Conservation (phyloP, 2,329 filamentous ascomycete genomes). For the Aspergillus pseudoviridinutans region DNA sequence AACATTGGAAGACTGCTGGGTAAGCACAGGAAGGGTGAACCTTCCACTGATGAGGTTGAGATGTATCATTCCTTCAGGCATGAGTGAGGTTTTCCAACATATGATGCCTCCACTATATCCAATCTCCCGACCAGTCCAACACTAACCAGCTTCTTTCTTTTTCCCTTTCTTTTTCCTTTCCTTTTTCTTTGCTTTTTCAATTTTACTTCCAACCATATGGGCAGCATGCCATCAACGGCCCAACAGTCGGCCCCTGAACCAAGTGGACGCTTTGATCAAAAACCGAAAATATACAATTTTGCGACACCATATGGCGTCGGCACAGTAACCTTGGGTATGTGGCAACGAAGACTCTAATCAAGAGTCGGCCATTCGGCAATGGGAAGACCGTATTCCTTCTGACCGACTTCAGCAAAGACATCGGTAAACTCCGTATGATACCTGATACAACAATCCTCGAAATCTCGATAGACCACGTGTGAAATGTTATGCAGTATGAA, state of each 20-base stretch:
- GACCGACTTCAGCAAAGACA: background rate
- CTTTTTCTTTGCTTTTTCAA: background rate
- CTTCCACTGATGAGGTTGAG: background rate
- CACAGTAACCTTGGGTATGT: background rate
- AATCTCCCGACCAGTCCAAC: background rate
- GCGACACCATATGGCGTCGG: background rate
- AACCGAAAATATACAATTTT: background rate
- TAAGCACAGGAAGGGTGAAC: background rate
- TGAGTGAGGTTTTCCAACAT: background rate
- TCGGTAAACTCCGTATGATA: background rate
- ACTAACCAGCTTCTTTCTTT: background rate
- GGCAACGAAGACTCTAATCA: too few relatives aligned
- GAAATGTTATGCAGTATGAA: background rate
- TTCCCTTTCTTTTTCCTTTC: too few relatives aligned
- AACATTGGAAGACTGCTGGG: background rate
- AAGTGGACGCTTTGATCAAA: background rate
- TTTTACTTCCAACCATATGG: slow-evolving; percentile 1
- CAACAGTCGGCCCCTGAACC: background rate
- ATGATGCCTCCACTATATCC: background rate
- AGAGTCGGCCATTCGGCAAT: background rate
- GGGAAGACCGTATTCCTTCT: background rate
- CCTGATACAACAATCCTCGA: background rate
- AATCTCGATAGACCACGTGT: background rate
- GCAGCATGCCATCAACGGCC: slow-evolving; percentile 1
- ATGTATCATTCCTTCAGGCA: background rate